Evolutionary conservation across 352 stramenopile species (phyloP).

Genomic region (Phytophthora megakarya): DNA sequence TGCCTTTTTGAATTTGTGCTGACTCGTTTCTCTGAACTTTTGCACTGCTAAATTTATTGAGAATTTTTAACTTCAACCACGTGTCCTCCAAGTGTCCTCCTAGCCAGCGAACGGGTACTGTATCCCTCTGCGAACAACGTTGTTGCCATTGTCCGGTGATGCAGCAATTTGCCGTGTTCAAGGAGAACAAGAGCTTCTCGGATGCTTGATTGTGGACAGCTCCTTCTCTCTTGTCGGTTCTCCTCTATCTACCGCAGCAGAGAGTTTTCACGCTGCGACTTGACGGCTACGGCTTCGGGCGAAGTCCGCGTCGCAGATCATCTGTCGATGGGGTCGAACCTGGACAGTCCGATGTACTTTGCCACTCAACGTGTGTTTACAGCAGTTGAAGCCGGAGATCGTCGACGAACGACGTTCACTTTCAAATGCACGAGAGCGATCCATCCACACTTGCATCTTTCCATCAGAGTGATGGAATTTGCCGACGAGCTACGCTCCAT

Average conservation of each 20-base stretch:
- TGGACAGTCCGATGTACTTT: conserved; percentile 24
- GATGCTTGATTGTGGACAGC: background rate
- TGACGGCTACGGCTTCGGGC: conserved; percentile 14
- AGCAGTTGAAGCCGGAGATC: background rate
- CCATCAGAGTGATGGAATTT: conserved; percentile 2
- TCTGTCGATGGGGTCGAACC: conserved; percentile 14
- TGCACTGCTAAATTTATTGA: background rate
- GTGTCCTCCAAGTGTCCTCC: conserved; percentile 9
- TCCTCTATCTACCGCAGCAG: conserved; percentile 4
- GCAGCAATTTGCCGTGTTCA: too few relatives aligned
- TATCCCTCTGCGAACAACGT: background rate
- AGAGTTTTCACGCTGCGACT: conserved; percentile 2
- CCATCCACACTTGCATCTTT: background rate
- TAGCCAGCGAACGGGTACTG: too few relatives aligned
- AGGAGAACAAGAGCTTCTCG: background rate
- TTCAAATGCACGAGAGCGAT: conserved; percentile 1
- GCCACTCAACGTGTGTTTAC: conserved; percentile 2
- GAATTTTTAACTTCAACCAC: conserved; percentile 14
- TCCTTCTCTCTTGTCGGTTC: background rate
- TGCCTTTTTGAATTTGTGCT: conserved; percentile 6
- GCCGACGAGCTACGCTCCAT: background rate
- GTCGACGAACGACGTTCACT: background rate
- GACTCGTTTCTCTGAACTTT: background rate
- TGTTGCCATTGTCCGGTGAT: background rate
- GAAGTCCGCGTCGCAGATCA: conserved; percentile 40